Evolutionary conservation across 768 basidiomycete genomes (phyloP).

Genomic region (Termitomyces sp.): DNA sequence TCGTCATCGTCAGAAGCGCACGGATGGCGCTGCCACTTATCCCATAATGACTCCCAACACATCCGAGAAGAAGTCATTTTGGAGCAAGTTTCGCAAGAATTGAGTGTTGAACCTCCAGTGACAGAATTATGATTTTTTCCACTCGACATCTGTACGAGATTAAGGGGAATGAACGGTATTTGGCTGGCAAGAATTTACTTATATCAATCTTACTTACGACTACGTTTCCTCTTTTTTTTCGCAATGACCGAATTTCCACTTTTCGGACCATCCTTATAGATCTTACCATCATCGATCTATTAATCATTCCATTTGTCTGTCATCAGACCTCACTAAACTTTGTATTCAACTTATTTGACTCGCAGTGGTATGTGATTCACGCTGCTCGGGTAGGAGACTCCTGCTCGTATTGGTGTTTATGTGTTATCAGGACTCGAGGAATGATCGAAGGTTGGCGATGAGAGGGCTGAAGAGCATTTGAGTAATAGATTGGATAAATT

Average conservation of each 20-base stretch:
- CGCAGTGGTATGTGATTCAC: too few relatives aligned
- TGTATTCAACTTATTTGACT: too few relatives aligned
- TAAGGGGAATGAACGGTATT: too few relatives aligned
- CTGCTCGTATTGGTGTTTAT: too few relatives aligned
- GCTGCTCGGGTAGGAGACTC: too few relatives aligned
- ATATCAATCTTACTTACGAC: not conserved
- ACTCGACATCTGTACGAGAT: not conserved
- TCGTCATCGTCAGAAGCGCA: slow-evolving; percentile 53
- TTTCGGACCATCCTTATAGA: not conserved
- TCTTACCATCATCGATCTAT: not conserved
- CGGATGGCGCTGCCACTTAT: slow-evolving; percentile 38
- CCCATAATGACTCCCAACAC: slow-evolving; percentile 35
- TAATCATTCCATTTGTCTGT: not conserved
- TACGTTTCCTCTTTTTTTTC: not conserved
- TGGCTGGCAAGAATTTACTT: not conserved
- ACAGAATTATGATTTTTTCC: not conserved
- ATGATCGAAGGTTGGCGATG: too few relatives aligned
- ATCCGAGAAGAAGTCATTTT: slow-evolving; percentile 24
- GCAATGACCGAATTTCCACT: not conserved
- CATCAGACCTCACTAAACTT: not conserved
- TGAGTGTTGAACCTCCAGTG: slow-evolving; percentile 7
- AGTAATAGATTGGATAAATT: too few relatives aligned
- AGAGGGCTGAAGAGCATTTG: too few relatives aligned
- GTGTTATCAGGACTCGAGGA: too few relatives aligned
- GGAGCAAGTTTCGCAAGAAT: slow-evolving; percentile 37